Evolutionary conservation across 495 filamentous ascomycete species (phyloP), one percentile per base, ranked within the genome.

Genomic region (Talaromyces nanjingensis): DNA sequence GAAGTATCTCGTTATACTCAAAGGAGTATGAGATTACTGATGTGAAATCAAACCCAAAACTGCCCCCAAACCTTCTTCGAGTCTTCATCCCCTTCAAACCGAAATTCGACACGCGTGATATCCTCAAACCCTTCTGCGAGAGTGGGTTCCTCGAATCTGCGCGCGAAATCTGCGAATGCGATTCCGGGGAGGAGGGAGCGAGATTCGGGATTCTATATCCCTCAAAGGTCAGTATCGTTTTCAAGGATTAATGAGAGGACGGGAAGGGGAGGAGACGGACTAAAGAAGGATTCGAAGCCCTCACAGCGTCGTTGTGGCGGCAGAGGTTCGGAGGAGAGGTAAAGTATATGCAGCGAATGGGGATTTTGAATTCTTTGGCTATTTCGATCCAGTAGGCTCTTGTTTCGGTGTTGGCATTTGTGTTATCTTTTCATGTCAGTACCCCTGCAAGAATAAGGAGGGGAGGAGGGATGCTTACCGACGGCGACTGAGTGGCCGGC

Each of bases 311-410:
- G 70, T 98, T 98, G 74, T 98, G 94, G 71, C 89, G 84, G 74
- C 92, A 97, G 4, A 98, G 67, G 42, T 83, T 81, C 9, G 84
- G 69, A 1, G 85, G 74, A 16, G 91, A 85, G 56, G 88, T 89
- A 75, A 98, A 96, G 68, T 90, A 88, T 4, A 97, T 75, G 69
- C 93, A 96, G 29, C 96, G 89, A 63, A 97, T 89, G 0, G 89
- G 90, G 2, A 93, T 80, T 1, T 83, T 75, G 58, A 87, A 74
- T 60, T 89, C 87, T 59, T 77, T 82, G 16, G 91, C 91, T 22
- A 97, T 76, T 8, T 84, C 77, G 25, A 90, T 73, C 92, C 92
- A 97, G 62, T 88, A 76, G 11, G 79, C 78, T 67, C 96, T 79
- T 42, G 86, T 90, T 56, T 91, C 90, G 4, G 75, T 68, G 69